Conservation (phyloP, 768 basidiomycete species). For the Suillus subluteus region DNA sequence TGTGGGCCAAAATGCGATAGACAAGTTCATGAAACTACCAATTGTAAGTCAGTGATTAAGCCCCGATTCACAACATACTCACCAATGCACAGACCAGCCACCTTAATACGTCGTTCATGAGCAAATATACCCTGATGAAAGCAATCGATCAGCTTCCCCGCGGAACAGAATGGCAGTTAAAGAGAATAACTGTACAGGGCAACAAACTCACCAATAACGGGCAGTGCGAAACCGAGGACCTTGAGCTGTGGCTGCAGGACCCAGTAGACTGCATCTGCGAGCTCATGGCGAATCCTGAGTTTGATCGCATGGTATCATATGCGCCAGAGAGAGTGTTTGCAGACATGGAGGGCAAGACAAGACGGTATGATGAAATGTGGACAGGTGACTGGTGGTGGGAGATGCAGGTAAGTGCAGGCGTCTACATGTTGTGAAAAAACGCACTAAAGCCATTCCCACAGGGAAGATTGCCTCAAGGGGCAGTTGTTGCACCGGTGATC, state of each 20-base stretch:
- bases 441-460: not conserved
- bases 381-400: conserved; percentile 42
- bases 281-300: conserved; percentile 32
- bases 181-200: conserved; percentile 16
- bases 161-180: conserved; percentile 18
- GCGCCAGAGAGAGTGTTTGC: conserved; percentile 31
- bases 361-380: conserved; percentile 41
- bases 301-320: conserved; percentile 33
- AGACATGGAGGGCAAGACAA: conserved; percentile 15
- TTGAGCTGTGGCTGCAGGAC: conserved; percentile 30
- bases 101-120: conserved; percentile 3
- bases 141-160: conserved; percentile 17
- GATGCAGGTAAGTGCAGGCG: conserved; percentile 33
- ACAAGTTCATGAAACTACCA: conserved; percentile 24
- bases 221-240: conserved; percentile 9
- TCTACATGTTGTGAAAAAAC: not conserved
- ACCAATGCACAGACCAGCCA: not conserved
- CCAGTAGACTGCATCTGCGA: conserved; percentile 32
- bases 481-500: too few relatives aligned
- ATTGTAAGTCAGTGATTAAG: conserved; percentile 24
- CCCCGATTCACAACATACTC: not conserved
- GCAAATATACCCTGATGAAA: conserved; percentile 5
- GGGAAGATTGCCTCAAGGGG: too few relatives aligned
- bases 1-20: conserved; percentile 23
- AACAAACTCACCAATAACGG: conserved; percentile 16